Evolutionary conservation across 805 yeast genomes (phyloP).

Genomic region (Zygosaccharomyces siamensis): DNA sequence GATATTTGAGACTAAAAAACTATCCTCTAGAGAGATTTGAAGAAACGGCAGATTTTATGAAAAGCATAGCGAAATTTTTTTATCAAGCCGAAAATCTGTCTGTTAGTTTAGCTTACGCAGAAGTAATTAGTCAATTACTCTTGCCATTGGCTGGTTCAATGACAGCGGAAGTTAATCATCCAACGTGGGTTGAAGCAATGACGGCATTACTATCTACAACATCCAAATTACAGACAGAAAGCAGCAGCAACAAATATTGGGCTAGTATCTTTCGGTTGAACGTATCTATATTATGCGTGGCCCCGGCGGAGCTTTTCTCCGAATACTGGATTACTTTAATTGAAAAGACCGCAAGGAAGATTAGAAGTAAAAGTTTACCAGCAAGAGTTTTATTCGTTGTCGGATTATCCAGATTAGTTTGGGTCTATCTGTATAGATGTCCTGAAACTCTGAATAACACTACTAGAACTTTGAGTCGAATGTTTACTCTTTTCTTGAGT

Average conservation of each 20-base stretch:
- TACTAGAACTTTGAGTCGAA: constrained; percentile 64
- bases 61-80: constrained; percentile 81
- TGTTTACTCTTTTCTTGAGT: constrained; percentile 54
- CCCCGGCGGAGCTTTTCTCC: constrained; percentile 71
- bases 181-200: constrained; percentile 86
- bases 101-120: constrained; percentile 74
- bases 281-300: constrained; percentile 70
- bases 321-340: constrained; percentile 65
- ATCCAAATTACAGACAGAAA: constrained; percentile 40
- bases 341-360: constrained; percentile 54
- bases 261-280: constrained; percentile 59
- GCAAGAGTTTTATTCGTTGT: constrained; percentile 55
- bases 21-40: constrained; percentile 88
- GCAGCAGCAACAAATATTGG: constrained; percentile 52
- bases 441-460: constrained; percentile 87
- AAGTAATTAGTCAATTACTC: constrained; percentile 68
- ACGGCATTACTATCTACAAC: constrained; percentile 52
- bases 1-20: constrained; percentile 69
- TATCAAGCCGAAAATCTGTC: constrained; percentile 57
- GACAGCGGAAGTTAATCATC: constrained; percentile 94
- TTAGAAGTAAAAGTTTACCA: constrained; percentile 56
- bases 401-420: constrained; percentile 66
- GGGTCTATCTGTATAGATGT: constrained; percentile 86
- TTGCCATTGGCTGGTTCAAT: constrained; percentile 78
- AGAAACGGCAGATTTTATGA: constrained; percentile 87